Evolutionary conservation across 257 asterid genomes (phyloP).

Genomic region (Capsicum rhomboideum): DNA sequence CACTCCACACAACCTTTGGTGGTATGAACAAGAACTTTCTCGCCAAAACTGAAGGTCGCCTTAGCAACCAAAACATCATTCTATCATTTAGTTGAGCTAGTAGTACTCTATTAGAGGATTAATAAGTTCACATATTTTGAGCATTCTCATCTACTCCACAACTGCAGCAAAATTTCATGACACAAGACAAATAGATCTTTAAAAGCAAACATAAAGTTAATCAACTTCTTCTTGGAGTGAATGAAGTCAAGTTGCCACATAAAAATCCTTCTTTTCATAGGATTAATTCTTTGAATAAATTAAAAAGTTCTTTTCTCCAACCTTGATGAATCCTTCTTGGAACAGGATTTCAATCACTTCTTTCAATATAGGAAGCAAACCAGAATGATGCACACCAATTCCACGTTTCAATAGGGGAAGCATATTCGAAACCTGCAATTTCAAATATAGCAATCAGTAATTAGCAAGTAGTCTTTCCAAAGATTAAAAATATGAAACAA

Average conservation of each 20-base stretch:
- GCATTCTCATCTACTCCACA: background rate
- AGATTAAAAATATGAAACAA: background rate
- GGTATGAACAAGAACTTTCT: background rate
- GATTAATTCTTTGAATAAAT: background rate
- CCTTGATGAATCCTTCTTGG: slow-evolving; percentile 98
- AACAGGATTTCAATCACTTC: slow-evolving; percentile 95
- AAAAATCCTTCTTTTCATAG: background rate
- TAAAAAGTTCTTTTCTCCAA: slow-evolving; percentile 22
- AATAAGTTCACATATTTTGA: background rate
- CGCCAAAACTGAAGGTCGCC: background rate
- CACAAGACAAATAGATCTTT: background rate
- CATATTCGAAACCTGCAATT: slow-evolving; percentile 75
- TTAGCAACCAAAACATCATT: background rate
- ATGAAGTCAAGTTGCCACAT: background rate
- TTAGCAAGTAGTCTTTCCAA: background rate
- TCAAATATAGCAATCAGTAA: background rate
- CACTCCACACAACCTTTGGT: background rate
- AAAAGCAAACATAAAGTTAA: background rate
- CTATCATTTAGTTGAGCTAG: background rate
- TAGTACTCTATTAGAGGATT: background rate
- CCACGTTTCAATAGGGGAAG: slow-evolving; percentile 93
- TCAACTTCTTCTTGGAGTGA: background rate
- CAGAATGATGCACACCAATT: slow-evolving; percentile 98
- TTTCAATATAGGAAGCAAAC: slow-evolving; percentile 93
- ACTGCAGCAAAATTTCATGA: background rate